Conservation (phyloP, 2,329 filamentous ascomycete species). For the Aspergillus costaricaensis region DNA sequence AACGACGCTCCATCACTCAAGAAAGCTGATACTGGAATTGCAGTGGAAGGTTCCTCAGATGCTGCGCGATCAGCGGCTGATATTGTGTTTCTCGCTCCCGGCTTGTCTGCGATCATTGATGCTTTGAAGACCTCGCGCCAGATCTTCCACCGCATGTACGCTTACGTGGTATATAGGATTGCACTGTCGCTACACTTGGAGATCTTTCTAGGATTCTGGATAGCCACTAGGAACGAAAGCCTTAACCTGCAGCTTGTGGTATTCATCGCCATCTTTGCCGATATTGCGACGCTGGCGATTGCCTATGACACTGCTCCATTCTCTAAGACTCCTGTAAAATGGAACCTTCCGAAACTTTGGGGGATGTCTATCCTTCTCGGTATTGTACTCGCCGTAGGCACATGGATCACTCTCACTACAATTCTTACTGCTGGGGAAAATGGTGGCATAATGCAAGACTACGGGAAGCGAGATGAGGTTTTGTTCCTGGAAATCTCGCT, state of each 20-base stretch:
- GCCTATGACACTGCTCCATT: slow-evolving; percentile 91
- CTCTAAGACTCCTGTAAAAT: slow-evolving; percentile 85
- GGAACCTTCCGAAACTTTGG: slow-evolving; percentile 93
- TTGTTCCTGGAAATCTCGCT: slow-evolving; percentile 88
- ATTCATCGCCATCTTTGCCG: slow-evolving; percentile 93
- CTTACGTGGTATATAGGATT: slow-evolving; percentile 94
- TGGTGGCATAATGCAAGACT: slow-evolving; percentile 88
- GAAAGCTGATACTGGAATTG: slow-evolving; percentile 95
- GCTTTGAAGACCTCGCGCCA: slow-evolving; percentile 89
- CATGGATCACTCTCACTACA: slow-evolving; percentile 86
- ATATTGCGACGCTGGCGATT: slow-evolving; percentile 88
- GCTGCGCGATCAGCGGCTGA: slow-evolving; percentile 88
- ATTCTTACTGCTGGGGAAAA: slow-evolving; percentile 69
- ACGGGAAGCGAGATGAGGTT: slow-evolving; percentile 76
- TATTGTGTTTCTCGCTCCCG: slow-evolving; percentile 89
- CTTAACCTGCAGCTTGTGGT: slow-evolving; percentile 86
- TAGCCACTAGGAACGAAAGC: slow-evolving; percentile 79
- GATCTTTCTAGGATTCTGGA: slow-evolving; percentile 90
- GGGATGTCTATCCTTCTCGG: slow-evolving; percentile 86
- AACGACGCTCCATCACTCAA: slow-evolving; percentile 91
- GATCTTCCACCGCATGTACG: slow-evolving; percentile 97
- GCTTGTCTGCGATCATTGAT: slow-evolving; percentile 89
- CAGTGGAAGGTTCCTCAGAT: slow-evolving; percentile 88
- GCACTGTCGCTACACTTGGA: slow-evolving; percentile 87
- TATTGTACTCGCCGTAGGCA: slow-evolving; percentile 76